Base-by-base conservation (phyloP, 2,329 filamentous ascomycete species). In the Venturia pyrina region DNA sequence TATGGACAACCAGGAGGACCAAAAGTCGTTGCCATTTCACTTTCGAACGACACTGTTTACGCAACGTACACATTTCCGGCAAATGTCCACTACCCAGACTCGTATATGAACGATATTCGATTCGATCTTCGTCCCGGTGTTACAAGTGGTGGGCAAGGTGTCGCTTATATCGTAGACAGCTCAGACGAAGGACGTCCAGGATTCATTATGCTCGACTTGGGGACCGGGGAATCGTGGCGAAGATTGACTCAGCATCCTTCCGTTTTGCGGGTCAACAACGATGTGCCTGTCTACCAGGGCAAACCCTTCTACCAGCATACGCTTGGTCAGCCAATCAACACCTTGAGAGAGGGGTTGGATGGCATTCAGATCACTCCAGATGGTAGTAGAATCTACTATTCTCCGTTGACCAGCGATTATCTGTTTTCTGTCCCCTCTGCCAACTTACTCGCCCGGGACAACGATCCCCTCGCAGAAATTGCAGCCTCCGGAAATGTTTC, bases 141-240 rank as follows among this genome's bases (percentile, higher is more conserved):
- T 28, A 56, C 50, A n/a, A 56, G 50, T 19, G 50, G 50, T 34
- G 50, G 50, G 6, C 50, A 56, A 1, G 50, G 50, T 56, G 70
- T 83, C 17, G 81, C 80, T 0, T 84, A 84, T 70, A 82, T 84
- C 69, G 83, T 81, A 28, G 82, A 84, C 69, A 80, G 77, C 41
- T 79, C 75, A 59, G 70, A 71, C 56, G 79, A 82, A 71, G 81
- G 81, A 48, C 77, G 78, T 44, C 82, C 80, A 64, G 82, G 77
- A 2, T 77, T 83, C 64, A 74, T 83, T 62, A 72, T 81, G 15
- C 81, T 80, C 40, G 81, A 84, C 66, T 77, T 83, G 7, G 79
- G 77, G 5, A 78, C 78, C 0, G 80, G 80, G 11, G 75, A 80
- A 64, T 76, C 76, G 67, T 83, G 81, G 81, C 73, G 81, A 4